These are phyloP conservation scores for Solioccasus polychromus DNA, from an alignment of 768 basidiomycete species.

Conservation along the genomic window DNA sequence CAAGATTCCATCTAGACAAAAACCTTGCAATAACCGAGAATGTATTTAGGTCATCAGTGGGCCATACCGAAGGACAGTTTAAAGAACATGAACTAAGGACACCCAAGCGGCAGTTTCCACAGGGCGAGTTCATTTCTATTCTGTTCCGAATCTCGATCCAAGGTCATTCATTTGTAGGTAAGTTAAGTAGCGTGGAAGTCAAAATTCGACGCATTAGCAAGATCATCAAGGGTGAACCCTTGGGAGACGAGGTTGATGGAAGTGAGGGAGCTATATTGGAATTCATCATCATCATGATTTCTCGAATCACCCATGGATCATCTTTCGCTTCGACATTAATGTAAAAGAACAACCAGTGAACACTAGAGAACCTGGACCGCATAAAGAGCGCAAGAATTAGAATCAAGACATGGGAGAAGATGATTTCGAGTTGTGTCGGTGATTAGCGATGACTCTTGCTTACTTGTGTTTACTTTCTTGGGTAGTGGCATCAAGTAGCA, in stretches of 20 bases:
- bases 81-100: constrained; percentile 9
- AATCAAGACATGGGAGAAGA: not conserved
- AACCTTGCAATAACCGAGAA: not conserved
- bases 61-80: not conserved
- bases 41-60: constrained; percentile 5
- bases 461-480: not conserved
- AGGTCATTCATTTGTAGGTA: too few relatives aligned
- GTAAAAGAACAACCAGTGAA: not conserved
- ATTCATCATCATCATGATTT: constrained; percentile 13
- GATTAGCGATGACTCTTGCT: not conserved
- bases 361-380: not conserved
- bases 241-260: not conserved
- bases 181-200: constrained; percentile 8
- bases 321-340: constrained; percentile 11
- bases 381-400: not conserved
- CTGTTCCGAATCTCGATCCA: too few relatives aligned
- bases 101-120: not conserved
- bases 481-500: too few relatives aligned
- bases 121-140: not conserved
- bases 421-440: not conserved
- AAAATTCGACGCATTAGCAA: constrained; percentile 15
- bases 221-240: constrained; percentile 7
- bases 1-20: constrained; percentile 15
- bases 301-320: constrained; percentile 10
- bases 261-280: not conserved